A percentile compares a stretch with the other conserved stretches of the same genome.
Evolutionary conservation across 345 rosid species (phyloP).

Genomic region (Aquilaria malaccensis): DNA sequence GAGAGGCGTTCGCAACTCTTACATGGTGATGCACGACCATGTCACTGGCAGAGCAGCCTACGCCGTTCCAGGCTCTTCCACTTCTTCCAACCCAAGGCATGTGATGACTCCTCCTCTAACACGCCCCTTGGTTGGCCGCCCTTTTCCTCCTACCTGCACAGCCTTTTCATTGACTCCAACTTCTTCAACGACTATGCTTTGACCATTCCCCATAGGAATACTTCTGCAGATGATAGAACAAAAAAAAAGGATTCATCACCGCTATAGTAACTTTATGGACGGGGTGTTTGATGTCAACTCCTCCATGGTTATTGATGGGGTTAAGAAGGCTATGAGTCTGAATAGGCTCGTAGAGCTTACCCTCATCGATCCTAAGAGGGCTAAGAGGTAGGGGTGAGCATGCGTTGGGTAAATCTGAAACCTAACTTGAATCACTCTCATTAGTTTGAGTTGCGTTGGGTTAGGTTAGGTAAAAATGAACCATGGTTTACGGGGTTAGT

Average conservation of each 20-base stretch:
- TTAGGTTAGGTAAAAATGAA: too few species aligned
- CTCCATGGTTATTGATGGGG: conserved; percentile 37
- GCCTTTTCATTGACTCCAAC: conserved; percentile 87
- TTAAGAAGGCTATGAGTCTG: conserved; percentile 78
- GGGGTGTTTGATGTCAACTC: conserved; percentile 64
- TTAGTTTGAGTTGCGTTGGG: too few species aligned
- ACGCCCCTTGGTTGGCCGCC: conserved; percentile 36
- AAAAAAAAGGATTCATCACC: conserved; percentile 43
- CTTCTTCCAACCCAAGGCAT: conserved; percentile 8
- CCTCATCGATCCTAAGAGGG: conserved; percentile 90
- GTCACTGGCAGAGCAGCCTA: too few species aligned
- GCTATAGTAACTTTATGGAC: conserved; percentile 86
- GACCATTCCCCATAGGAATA: conserved; percentile 18
- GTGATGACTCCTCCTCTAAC: conserved; percentile 52
- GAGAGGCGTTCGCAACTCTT: too few species aligned
- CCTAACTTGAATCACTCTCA: too few species aligned
- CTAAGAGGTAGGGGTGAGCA: conserved; percentile 52
- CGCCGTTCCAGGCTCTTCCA: neutral
- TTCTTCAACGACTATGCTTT: conserved; percentile 46
- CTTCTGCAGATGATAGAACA: conserved; percentile 18
- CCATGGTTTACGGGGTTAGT: too few species aligned
- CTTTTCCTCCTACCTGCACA: conserved; percentile 52
- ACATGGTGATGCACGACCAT: too few species aligned
- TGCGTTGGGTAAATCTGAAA: too few species aligned
- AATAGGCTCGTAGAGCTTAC: conserved; percentile 83